Percentiles rank a stretch among this genome's conserved stretches.
Evolutionary conservation across 805 yeast species (phyloP).

Genomic region (Wickerhamomyces hampshirensis): DNA sequence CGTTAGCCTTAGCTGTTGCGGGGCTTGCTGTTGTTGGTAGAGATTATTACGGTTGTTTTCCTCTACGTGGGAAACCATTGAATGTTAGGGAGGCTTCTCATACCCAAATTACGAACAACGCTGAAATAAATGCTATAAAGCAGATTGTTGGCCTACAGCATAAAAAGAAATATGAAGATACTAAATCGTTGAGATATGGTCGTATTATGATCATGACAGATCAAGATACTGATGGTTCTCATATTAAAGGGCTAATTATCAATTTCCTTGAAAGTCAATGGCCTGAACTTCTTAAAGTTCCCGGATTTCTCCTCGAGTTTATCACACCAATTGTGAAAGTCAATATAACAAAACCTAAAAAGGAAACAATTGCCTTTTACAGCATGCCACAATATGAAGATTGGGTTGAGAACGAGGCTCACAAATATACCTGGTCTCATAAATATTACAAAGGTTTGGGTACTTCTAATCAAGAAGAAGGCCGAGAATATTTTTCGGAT

Average conservation of each 20-base stretch:
- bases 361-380: slow-evolving; percentile 67
- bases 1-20: slow-evolving; percentile 84
- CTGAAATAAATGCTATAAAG: slow-evolving; percentile 91
- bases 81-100: slow-evolving; percentile 96
- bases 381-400: slow-evolving; percentile 93
- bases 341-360: slow-evolving; percentile 60
- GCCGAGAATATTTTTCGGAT: slow-evolving; percentile 81
- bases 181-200: slow-evolving; percentile 81
- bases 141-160: slow-evolving; percentile 95
- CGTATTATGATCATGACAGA: slow-evolving; percentile 99
- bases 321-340: slow-evolving; percentile 96
- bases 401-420: slow-evolving; percentile 87
- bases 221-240: slow-evolving; percentile 99
- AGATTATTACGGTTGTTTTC: slow-evolving; percentile 92
- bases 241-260: slow-evolving; percentile 91
- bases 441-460: slow-evolving; percentile 99
- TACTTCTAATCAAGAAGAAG: slow-evolving; percentile 81
- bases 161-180: slow-evolving; percentile 72
- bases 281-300: slow-evolving; percentile 86
- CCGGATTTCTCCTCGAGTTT: slow-evolving; percentile 89
- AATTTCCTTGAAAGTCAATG: slow-evolving; percentile 90
- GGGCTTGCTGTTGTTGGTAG: slow-evolving; percentile 95
- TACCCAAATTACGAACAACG: slow-evolving; percentile 90
- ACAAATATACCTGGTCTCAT: slow-evolving; percentile 73
- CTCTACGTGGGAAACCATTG: slow-evolving; percentile 88